Evolutionary conservation across 2,329 filamentous ascomycete genomes (phyloP), one percentile per base, ranked within the genome.

Genomic region (Verticillium isaacii): DNA sequence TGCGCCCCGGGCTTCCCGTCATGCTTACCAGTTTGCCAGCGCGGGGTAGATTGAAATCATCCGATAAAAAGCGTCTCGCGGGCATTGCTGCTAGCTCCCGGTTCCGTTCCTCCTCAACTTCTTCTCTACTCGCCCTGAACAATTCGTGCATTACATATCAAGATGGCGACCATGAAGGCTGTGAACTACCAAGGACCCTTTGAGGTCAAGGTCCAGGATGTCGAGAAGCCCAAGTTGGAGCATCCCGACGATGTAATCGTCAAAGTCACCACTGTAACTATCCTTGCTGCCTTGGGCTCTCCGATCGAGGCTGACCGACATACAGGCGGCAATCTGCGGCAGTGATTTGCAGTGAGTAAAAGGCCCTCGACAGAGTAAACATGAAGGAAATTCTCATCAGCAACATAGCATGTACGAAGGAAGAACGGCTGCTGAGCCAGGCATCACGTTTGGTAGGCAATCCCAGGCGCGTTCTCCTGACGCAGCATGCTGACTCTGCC

Each of bases 201-300:
- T 74, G 82, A 84, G 71, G 85, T 89, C 63, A 81, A 82, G n/a
- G 82, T 89, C 58, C 81, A 86, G 67, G 82, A 89, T 29, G 80
- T 87, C 8, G 79, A 82, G 32, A 69, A 79, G 56, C 87, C 87
- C 1, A 82, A 79, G 68, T 76, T 90, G 25, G 75, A 87, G 69
- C 86, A 88, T 72, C 85, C 86, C 2, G 85, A 89, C 73, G 86
- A 89, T 75, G 80, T 82, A 37, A 85, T 88, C 63, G 82, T 89
- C 71, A 88, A 87, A 68, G 83, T 89, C 39, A 88, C 86, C 1
- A 89, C 85, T 7, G 82, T 85, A 58, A 77, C 82, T 60, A 59
- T 14, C 23, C 57, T 37, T 25, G 23, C 3, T 56, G 36, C 5
- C 23, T 14, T 19, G 12, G 8, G 4, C 12, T 23, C 29, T 3